Percentiles rank a stretch among this genome's conserved stretches.
Evolutionary conservation across 495 filamentous ascomycete species (phyloP).

Genomic region (Penicillium mononematosum): DNA sequence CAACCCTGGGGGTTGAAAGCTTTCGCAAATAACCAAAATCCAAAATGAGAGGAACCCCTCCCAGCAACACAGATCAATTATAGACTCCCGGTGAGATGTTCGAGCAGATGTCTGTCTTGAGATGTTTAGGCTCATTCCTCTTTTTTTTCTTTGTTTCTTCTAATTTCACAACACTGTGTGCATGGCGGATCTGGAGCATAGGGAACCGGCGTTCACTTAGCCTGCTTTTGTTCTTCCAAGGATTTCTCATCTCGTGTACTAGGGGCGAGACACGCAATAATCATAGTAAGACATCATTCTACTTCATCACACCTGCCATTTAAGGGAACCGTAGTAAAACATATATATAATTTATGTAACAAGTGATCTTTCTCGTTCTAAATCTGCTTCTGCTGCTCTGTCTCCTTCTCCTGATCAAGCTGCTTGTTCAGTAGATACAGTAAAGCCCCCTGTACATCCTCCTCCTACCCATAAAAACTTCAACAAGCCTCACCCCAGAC

Average conservation of each 20-base stretch:
- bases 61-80: conserved; percentile 10
- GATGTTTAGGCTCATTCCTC: conserved; percentile 11
- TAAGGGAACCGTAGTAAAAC: background rate
- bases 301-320: background rate
- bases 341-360: background rate
- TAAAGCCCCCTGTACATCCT: conserved; percentile 42
- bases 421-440: conserved; percentile 29
- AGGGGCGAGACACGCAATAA: conserved; percentile 21
- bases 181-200: conserved; percentile 32
- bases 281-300: conserved; percentile 19
- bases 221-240: conserved; percentile 11
- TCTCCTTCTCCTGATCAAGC: conserved; percentile 24
- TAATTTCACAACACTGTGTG: conserved; percentile 21
- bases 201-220: conserved; percentile 25
- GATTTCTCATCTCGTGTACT: conserved; percentile 15
- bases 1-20: conserved; percentile 79
- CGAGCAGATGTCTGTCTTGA: conserved; percentile 8
- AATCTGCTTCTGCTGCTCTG: background rate
- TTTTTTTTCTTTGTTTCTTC: conserved; percentile 12
- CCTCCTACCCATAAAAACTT: conserved; percentile 47
- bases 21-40: conserved; percentile 55
- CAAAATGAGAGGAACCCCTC: background rate
- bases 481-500: conserved; percentile 43
- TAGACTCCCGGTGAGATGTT: conserved; percentile 18
- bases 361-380: background rate